These are phyloP conservation scores for Pulchroboletus neoregius DNA, from an alignment of 1,284 basidiomycete genomes.

Conservation along the genomic window DNA sequence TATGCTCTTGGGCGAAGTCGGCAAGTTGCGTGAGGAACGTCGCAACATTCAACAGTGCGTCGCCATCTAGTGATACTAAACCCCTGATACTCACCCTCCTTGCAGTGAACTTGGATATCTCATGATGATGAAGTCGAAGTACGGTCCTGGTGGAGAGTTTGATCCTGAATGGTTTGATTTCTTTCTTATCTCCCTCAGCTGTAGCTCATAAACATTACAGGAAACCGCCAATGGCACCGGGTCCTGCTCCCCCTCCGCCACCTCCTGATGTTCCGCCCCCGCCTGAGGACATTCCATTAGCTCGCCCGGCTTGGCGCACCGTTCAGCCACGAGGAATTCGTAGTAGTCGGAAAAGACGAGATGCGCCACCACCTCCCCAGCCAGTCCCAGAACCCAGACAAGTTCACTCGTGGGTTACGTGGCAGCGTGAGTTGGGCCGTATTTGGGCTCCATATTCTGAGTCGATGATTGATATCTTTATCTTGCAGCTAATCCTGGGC, in stretches of 20 bases:
- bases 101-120: constrained; percentile 65
- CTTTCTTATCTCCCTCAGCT: background rate
- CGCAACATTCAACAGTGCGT: constrained; percentile 68
- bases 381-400: constrained; percentile 38
- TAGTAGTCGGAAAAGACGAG: constrained; percentile 40
- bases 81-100: constrained; percentile 8
- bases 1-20: constrained; percentile 72
- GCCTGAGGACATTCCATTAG: constrained; percentile 38
- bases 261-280: constrained; percentile 40
- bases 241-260: constrained; percentile 39
- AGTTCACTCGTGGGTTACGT: constrained; percentile 56
- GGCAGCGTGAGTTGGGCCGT: constrained; percentile 56
- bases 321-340: constrained; percentile 40
- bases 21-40: constrained; percentile 69
- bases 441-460: constrained; percentile 10
- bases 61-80: background rate
- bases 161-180: constrained; percentile 62
- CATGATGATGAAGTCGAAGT: constrained; percentile 62
- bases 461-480: constrained; percentile 7
- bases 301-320: constrained; percentile 57
- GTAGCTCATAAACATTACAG: constrained; percentile 29
- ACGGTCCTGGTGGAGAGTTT: constrained; percentile 72
- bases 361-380: constrained; percentile 31
- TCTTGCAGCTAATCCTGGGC: constrained; percentile 43
- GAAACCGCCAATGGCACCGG: constrained; percentile 44